Percentiles rank a stretch among this genome's conserved stretches.
Evolutionary conservation across 1,284 basidiomycete genomes (phyloP).

Genomic region (Xerocomus nothofagi): DNA sequence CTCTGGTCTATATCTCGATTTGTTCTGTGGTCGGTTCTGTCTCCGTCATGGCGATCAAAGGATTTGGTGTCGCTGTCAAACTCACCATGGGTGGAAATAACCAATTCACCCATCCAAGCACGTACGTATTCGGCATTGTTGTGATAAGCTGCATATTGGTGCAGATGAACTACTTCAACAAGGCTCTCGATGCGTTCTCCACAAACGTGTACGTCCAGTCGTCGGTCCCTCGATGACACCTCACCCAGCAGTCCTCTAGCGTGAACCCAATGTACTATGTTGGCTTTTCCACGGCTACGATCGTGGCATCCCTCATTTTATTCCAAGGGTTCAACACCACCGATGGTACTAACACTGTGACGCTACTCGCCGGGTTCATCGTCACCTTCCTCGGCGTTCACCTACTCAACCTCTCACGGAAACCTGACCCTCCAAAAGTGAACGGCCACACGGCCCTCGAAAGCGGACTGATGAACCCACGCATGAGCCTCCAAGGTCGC

Average conservation of each 20-base stretch:
- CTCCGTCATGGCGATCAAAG: conserved; percentile 94
- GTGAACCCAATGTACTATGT: conserved; percentile 99
- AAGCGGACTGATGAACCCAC: conserved; percentile 74
- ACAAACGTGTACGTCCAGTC: conserved; percentile 85
- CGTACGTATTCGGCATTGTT: conserved; percentile 90
- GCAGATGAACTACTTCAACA: conserved; percentile 99
- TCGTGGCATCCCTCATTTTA: conserved; percentile 92
- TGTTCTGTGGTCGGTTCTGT: conserved; percentile 89
- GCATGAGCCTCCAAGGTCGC: conserved; percentile 66
- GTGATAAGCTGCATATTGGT: conserved; percentile 87
- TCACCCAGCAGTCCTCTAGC: conserved; percentile 33
- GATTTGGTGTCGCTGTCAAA: conserved; percentile 95
- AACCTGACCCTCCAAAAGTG: conserved; percentile 45
- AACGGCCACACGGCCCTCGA: conserved; percentile 61
- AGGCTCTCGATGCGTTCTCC: conserved; percentile 95
- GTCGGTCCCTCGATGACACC: not conserved
- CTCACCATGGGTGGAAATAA: conserved; percentile 94
- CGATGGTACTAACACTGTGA: conserved; percentile 77
- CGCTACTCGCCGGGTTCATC: conserved; percentile 84
- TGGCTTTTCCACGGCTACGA: conserved; percentile 95
- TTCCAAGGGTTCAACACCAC: conserved; percentile 97
- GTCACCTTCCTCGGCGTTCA: conserved; percentile 93
- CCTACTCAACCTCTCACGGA: conserved; percentile 82
- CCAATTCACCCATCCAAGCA: conserved; percentile 92
- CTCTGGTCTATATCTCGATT: conserved; percentile 92